Base-by-base conservation (phyloP, 306 rosid genomes). In the Quercus cerris region DNA sequence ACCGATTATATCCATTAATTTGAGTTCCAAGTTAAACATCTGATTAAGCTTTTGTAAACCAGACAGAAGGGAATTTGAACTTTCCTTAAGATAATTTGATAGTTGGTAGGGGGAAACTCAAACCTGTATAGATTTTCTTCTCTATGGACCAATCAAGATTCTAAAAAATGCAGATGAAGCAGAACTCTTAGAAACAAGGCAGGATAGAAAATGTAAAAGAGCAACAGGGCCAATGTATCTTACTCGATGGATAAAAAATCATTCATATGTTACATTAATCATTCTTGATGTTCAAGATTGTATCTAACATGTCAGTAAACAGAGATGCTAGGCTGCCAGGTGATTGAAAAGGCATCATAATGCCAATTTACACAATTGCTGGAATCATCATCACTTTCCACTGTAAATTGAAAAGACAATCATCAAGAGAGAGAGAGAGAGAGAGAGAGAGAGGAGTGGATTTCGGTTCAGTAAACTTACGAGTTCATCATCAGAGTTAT, bases 401-500 rank as follows among this genome's bases (percentile, higher is more conserved):
- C 92, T 88, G 84, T 62, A 79, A 63, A 69, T 64, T 14, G 35
- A 23, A 62, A 71, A 11, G 10, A 22, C 58, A 62, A 27, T 25
- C 6, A 63, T 18, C 4, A 9, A 25, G 23, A 72, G 31, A 3
- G 11, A 51, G 27, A 46, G 66, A 25, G 15, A 35, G 69, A 67
- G 59, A 38, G 71, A 23, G 56, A 18, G 66, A 30, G 74, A 27
- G 63, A 46, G 19, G 4, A 46, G 15, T 12, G 23, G 54, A 5
- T 13, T n/a, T 11, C 8, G 55, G 72, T 54, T 31, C 19, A 56
- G 23, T 46, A 38, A 31, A 82, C 92, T 87, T 80, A 90, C 94
- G 91, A 73, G 82, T 81, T 90, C 92, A 88, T 88, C 94, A 90
- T 90, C 81, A 90, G 80, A 80, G 94, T 90, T 73, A 88, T 90